Evolutionary conservation across 257 asterid species (phyloP).

Genomic region (Solanum pimpinellifolium): DNA sequence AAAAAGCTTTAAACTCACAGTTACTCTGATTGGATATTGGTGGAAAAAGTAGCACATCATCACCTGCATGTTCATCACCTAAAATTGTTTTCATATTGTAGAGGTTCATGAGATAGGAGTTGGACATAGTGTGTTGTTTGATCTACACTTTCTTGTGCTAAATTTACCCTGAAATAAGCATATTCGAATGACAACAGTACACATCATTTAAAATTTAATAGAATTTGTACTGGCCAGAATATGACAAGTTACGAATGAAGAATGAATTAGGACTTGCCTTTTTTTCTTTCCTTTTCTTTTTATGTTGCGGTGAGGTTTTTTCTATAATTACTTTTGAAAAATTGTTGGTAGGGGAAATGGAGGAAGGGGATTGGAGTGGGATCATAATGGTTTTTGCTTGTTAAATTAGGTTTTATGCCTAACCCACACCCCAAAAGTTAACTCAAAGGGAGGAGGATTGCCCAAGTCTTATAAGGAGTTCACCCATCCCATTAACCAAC

Average conservation of each 20-base stretch:
- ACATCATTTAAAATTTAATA: background rate
- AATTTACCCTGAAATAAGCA: background rate
- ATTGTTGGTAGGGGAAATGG: background rate
- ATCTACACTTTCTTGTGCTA: background rate
- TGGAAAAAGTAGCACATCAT: background rate
- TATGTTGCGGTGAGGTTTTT: background rate
- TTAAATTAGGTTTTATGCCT: no score
- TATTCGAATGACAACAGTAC: background rate
- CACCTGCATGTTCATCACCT: background rate
- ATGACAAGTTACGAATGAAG: background rate
- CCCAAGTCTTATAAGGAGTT: no score
- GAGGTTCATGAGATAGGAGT: background rate
- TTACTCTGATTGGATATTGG: background rate
- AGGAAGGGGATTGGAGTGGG: background rate
- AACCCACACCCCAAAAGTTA: no score
- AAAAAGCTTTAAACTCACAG: background rate
- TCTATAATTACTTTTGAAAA: background rate
- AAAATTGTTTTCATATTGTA: background rate
- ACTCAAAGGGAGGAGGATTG: no score
- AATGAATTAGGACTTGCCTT: background rate
- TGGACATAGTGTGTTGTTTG: background rate
- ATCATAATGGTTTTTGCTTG: background rate
- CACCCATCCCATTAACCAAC: no score
- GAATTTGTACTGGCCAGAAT: background rate
- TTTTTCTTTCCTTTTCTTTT: background rate